phyloP scores from a whole-genome alignment of 2,329 filamentous ascomycete species.

The Emmonsia crescens region DNA sequence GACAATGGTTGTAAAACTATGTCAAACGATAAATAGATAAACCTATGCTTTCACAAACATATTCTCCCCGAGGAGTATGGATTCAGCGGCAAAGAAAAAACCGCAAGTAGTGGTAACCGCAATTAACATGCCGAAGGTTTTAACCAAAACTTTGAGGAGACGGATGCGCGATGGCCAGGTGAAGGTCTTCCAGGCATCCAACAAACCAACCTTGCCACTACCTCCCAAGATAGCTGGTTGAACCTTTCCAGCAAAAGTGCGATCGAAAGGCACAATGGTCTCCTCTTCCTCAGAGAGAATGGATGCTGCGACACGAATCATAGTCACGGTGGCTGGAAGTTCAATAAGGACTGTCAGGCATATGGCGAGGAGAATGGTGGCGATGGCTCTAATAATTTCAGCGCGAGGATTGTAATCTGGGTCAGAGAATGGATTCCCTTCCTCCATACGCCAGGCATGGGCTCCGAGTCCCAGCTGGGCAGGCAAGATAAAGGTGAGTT shows the following conservation, averaged over 20 bases:
- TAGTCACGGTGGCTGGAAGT: conserved; percentile 64
- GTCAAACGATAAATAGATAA: neutral
- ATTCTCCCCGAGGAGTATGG: conserved; percentile 34
- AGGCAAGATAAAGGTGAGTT: conserved; percentile 41
- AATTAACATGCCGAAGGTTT: conserved; percentile 51
- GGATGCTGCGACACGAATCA: conserved; percentile 76
- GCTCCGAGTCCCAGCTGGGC: conserved; percentile 30
- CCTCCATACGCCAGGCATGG: conserved; percentile 35
- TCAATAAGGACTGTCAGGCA: conserved; percentile 51
- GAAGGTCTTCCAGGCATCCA: conserved; percentile 72
- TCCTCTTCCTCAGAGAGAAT: conserved; percentile 72
- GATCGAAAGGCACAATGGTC: conserved; percentile 82
- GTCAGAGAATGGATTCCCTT: conserved; percentile 16
- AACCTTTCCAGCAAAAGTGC: conserved; percentile 67
- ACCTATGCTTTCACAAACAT: neutral
- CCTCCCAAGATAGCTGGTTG: conserved; percentile 65
- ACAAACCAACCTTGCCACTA: conserved; percentile 57
- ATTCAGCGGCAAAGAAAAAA: conserved; percentile 43
- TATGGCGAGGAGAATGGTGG: conserved; percentile 17
- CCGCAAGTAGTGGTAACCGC: conserved; percentile 39
- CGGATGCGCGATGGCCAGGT: conserved; percentile 60
- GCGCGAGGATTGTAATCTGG: conserved; percentile 22
- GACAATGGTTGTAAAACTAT: neutral
- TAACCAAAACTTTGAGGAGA: conserved; percentile 63
- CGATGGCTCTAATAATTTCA: conserved; percentile 30